These are phyloP conservation scores for Komagataella mondaviorum DNA, from an alignment of 805 yeast genomes.

Conservation along the genomic window DNA sequence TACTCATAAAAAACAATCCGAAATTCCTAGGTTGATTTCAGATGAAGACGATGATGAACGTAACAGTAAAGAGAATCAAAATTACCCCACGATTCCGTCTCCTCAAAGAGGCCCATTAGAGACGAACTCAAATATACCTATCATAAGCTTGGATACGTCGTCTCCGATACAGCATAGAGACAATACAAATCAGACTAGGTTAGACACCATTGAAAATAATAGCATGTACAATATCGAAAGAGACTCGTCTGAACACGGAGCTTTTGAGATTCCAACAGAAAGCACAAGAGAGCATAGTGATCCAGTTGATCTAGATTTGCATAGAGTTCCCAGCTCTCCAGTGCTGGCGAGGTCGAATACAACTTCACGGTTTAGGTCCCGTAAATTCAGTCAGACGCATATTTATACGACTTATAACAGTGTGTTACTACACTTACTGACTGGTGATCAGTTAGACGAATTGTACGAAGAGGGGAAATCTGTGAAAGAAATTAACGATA, in stretches of 20 bases:
- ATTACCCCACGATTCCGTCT: not conserved
- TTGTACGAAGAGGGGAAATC: slow-evolving; percentile 15
- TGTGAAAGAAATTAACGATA: slow-evolving; percentile 13
- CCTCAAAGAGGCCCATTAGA: not conserved
- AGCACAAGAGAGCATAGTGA: not conserved
- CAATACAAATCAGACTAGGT: not conserved
- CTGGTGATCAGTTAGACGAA: slow-evolving; percentile 13
- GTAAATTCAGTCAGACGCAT: slow-evolving; percentile 19
- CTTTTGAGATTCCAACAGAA: not conserved
- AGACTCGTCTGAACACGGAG: slow-evolving; percentile 3
- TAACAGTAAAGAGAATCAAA: slow-evolving; percentile 1
- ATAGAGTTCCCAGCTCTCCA: not conserved
- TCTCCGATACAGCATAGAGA: not conserved
- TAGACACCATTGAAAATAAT: not conserved
- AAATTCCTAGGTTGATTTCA: not conserved
- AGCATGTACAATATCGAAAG: slow-evolving; percentile 6
- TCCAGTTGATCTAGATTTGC: not conserved
- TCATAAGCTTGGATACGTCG: not conserved
- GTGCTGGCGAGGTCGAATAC: not conserved
- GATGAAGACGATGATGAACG: slow-evolving; percentile 5
- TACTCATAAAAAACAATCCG: slow-evolving; percentile 6
- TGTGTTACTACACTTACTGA: slow-evolving; percentile 16
- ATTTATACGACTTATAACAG: slow-evolving; percentile 21
- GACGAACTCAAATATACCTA: not conserved
- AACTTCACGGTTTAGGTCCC: slow-evolving; percentile 12